Evolutionary conservation across 208 protist genomes (phyloP).

Genomic region (Leishmania braziliensis): DNA sequence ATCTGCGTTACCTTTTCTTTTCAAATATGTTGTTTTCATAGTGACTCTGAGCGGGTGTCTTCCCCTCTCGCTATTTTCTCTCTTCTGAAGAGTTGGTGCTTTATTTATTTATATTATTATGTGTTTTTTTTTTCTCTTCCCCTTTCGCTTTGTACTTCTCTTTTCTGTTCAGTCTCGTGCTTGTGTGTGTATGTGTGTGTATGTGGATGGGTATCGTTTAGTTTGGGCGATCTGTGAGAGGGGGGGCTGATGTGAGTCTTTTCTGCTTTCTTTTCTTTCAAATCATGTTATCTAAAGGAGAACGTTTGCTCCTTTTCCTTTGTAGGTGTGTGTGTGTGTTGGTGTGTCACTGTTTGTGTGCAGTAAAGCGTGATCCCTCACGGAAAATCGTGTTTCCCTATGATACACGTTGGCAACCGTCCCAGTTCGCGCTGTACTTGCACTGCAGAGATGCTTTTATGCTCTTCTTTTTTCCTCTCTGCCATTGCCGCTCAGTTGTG

Average conservation of each 20-base stretch:
- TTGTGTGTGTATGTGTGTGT: conserved; percentile 6
- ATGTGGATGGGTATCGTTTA: background rate
- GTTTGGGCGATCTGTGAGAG: background rate
- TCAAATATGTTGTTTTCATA: background rate
- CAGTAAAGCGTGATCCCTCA: background rate
- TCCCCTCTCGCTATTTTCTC: background rate
- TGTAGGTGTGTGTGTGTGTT: background rate
- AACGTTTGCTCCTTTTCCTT: background rate
- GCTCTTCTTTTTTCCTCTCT: conserved; percentile 25
- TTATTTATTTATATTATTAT: background rate
- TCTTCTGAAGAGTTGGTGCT: background rate
- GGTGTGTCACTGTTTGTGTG: background rate
- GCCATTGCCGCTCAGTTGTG: background rate
- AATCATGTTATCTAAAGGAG: background rate
- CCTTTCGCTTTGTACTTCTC: background rate
- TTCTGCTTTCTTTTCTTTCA: background rate
- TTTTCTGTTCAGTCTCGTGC: background rate
- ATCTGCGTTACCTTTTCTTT: background rate
- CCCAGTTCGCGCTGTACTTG: background rate
- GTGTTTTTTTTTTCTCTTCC: background rate
- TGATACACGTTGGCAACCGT: background rate
- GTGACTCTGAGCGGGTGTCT: background rate
- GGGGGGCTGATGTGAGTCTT: background rate
- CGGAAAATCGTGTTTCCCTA: background rate
- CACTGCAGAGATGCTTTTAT: background rate